Evolutionary conservation across 495 filamentous ascomycete species (phyloP), one percentile per base, ranked within the genome.

Genomic region (Lasiosphaeria ovina): DNA sequence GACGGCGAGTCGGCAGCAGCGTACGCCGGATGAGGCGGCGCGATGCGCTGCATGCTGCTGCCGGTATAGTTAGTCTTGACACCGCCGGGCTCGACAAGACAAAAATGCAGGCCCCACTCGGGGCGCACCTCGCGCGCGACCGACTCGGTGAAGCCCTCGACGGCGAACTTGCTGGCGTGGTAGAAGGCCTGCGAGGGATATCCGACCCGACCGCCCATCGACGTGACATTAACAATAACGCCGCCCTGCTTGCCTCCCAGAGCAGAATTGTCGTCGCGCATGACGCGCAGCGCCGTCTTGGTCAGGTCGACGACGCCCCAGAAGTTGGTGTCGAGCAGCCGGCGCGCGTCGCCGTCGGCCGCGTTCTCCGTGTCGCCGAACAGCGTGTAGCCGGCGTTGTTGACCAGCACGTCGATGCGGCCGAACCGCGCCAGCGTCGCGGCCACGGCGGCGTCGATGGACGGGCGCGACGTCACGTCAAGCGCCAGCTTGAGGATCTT

Each of bases 71-170:
- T 72, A 9, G 80, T 83, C 56, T 79, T 77, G 34, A 80, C 75
- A 14, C 74, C 81, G 50, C 79, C 77, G 0, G 80, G 82, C 69
- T 83, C 79, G 57, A 83, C 64, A 35, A 72, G 73, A 58, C 69
- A 74, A 50, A 84, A 69, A 59, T 79, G 74, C 40, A 82, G 74
- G 50, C 74, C 75, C 83, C 83, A 85, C n/a, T 74, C 74, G 0
- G 77, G 72, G 36, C 73, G 66, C 44, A 84, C 65, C 60, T 85
- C 83, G 61, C 76, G 71, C 0, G 73, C 72, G 33, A 85, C 66
- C 7, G 77, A 72, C 61, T 85, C 81, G 6, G 83, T 83, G 67
- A 81, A 83, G 6, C 82, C 83, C 58, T 83, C 81, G 14, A 85
- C 65, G 6, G 78, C 80, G 59, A 82, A 84, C 67, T 84, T 85